Percentiles rank a stretch among this genome's conserved stretches.
phyloP scores from a whole-genome alignment of 2,329 filamentous ascomycete species.

The Mycogone perniciosa region DNA sequence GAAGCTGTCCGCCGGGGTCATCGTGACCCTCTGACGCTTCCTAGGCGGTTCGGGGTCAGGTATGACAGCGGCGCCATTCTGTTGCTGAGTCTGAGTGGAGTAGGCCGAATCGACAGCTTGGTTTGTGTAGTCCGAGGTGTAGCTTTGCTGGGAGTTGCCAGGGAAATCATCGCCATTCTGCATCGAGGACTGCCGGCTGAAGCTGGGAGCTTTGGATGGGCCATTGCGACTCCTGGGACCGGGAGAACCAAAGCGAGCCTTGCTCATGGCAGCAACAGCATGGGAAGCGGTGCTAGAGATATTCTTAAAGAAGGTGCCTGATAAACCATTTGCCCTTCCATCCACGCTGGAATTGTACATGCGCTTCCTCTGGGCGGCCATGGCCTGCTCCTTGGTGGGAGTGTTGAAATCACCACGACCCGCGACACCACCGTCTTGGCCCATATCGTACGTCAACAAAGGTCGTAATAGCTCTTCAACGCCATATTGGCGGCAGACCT shows the following conservation, averaged over 20 bases:
- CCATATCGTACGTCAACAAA: slow-evolving; percentile 74
- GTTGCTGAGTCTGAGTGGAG: slow-evolving; percentile 49
- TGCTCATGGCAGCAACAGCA: slow-evolving; percentile 92
- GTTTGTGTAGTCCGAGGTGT: slow-evolving; percentile 68
- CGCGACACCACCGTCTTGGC: slow-evolving; percentile 64
- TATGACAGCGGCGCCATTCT: slow-evolving; percentile 30
- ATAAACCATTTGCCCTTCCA: slow-evolving; percentile 57
- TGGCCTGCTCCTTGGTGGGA: slow-evolving; percentile 96
- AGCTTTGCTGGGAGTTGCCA: slow-evolving; percentile 77
- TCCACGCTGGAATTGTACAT: slow-evolving; percentile 71
- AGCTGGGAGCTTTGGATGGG: slow-evolving; percentile 60
- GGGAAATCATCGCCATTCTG: slow-evolving; percentile 64
- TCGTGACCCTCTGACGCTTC: slow-evolving; percentile 62
- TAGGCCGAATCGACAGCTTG: slow-evolving; percentile 57
- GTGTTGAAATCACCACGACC: slow-evolving; percentile 78
- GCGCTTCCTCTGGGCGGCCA: slow-evolving; percentile 90
- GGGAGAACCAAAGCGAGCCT: slow-evolving; percentile 87
- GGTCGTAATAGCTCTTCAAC: slow-evolving; percentile 72
- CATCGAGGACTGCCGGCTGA: slow-evolving; percentile 65
- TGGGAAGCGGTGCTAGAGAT: slow-evolving; percentile 91
- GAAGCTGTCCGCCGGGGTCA: slow-evolving; percentile 52
- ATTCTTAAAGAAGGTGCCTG: slow-evolving; percentile 93
- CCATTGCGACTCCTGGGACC: slow-evolving; percentile 60
- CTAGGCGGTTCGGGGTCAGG: slow-evolving; percentile 68
- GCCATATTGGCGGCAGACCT: slow-evolving; percentile 77